These are phyloP conservation scores for Talaromyces ruber DNA, from an alignment of 495 filamentous ascomycete species.

Conservation along the genomic window DNA sequence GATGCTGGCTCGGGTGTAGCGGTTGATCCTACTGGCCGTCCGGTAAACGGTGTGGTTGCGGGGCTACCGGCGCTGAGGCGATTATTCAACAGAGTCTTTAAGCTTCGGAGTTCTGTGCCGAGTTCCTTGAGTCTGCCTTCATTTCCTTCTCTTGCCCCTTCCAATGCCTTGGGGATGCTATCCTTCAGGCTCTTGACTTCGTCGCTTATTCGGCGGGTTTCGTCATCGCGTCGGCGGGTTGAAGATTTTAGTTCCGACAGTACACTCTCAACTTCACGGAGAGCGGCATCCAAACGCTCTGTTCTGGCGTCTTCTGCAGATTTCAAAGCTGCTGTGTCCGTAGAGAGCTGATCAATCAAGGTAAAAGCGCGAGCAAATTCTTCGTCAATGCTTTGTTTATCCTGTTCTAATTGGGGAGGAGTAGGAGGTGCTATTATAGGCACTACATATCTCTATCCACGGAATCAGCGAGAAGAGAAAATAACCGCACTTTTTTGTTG, in stretches of 20 bases:
- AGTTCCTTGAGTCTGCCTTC: constrained; percentile 79
- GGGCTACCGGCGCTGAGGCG: constrained; percentile 50
- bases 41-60: constrained; percentile 21
- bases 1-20: constrained; percentile 13
- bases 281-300: constrained; percentile 70
- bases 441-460: constrained; percentile 67
- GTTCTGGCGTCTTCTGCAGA: constrained; percentile 76
- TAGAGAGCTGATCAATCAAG: constrained; percentile 81
- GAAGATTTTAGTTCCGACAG: constrained; percentile 72
- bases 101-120: constrained; percentile 78
- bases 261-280: constrained; percentile 76
- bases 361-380: constrained; percentile 86
- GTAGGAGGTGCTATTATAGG: constrained; percentile 91
- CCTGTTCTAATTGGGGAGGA: constrained; percentile 81
- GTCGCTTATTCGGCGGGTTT: constrained; percentile 73
- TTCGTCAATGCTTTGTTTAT: constrained; percentile 86
- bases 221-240: constrained; percentile 71
- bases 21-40: constrained; percentile 21
- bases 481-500: background rate
- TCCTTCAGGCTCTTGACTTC: constrained; percentile 77
- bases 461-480: constrained; percentile 8
- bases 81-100: constrained; percentile 82
- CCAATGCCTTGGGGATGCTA: constrained; percentile 76
- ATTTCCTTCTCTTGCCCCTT: constrained; percentile 75
- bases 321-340: constrained; percentile 84